These are phyloP conservation scores for Penicillium alfredii DNA, from an alignment of 495 filamentous ascomycete species.

Conservation along the genomic window DNA sequence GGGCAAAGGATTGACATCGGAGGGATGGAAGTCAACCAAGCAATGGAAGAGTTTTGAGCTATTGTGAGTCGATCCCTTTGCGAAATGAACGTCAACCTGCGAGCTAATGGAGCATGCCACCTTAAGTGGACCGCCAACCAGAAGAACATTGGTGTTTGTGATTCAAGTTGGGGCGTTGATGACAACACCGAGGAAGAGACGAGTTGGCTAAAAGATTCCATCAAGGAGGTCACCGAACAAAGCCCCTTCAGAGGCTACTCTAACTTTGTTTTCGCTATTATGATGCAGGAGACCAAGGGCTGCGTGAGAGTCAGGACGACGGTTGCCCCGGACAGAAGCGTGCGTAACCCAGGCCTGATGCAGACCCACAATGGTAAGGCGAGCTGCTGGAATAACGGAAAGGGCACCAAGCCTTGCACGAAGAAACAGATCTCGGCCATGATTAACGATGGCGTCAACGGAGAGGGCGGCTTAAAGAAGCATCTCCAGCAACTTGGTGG, in stretches of 20 bases:
- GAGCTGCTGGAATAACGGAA: constrained; percentile 37
- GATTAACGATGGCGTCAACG: constrained; percentile 42
- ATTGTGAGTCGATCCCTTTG: constrained; percentile 9
- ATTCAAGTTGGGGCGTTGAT: constrained; percentile 29
- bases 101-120: neutral
- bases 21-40: constrained; percentile 17
- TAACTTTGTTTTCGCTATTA: constrained; percentile 52
- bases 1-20: constrained; percentile 13
- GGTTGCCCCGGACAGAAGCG: constrained; percentile 32
- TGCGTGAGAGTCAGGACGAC: constrained; percentile 50
- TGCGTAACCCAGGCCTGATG: constrained; percentile 53
- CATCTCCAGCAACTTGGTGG: constrained; percentile 26
- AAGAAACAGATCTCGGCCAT: constrained; percentile 38
- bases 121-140: constrained; percentile 39
- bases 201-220: constrained; percentile 31
- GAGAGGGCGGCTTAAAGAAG: constrained; percentile 42
- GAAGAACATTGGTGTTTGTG: constrained; percentile 35
- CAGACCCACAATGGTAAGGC: constrained; percentile 45
- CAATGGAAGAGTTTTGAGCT: constrained; percentile 17
- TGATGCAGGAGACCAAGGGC: constrained; percentile 56
- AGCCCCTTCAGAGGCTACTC: constrained; percentile 42
- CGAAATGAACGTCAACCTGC: too few relatives aligned
- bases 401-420: constrained; percentile 40
- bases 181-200: constrained; percentile 42
- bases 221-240: constrained; percentile 29